Evolutionary conservation across 176 grass and related monocot genomes (phyloP).

Genomic region (Oryza coarctata): DNA sequence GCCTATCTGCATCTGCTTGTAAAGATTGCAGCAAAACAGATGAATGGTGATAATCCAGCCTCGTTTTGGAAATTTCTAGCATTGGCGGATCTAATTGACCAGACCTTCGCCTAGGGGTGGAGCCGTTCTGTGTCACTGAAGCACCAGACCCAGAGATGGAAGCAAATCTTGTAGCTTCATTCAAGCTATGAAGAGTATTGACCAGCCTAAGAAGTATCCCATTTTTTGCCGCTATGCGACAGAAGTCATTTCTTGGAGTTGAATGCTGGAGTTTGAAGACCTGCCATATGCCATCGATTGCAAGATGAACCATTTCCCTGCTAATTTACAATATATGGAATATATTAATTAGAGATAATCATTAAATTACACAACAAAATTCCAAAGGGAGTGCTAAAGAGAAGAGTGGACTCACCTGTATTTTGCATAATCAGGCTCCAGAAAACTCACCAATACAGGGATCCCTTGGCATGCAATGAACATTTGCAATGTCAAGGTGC

Average conservation of each 20-base stretch:
- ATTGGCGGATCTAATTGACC: constrained; percentile 65
- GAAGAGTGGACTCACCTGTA: constrained; percentile 55
- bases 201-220: constrained; percentile 85
- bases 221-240: constrained; percentile 91
- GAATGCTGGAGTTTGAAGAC: constrained; percentile 93
- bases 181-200: constrained; percentile 95
- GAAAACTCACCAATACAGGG: constrained; percentile 90
- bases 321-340: constrained; percentile 34
- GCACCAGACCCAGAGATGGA: constrained; percentile 64
- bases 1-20: constrained; percentile 64
- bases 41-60: constrained; percentile 60
- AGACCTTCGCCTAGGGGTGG: constrained; percentile 65
- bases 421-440: constrained; percentile 99
- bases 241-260: constrained; percentile 89
- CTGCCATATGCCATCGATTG: constrained; percentile 98
- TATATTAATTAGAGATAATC: constrained; percentile 8
- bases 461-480: constrained; percentile 98
- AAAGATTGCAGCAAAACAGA: constrained; percentile 54
- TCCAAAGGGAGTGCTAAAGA: constrained; percentile 16
- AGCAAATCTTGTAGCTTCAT: constrained; percentile 89
- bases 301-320: constrained; percentile 99
- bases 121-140: constrained; percentile 78
- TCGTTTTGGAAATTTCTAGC: constrained; percentile 47
- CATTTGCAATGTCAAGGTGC: constrained; percentile 96
- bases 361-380: constrained; percentile 19